Evolutionary conservation across 2,329 filamentous ascomycete species (phyloP).

Genomic region (Graphium sp.): DNA sequence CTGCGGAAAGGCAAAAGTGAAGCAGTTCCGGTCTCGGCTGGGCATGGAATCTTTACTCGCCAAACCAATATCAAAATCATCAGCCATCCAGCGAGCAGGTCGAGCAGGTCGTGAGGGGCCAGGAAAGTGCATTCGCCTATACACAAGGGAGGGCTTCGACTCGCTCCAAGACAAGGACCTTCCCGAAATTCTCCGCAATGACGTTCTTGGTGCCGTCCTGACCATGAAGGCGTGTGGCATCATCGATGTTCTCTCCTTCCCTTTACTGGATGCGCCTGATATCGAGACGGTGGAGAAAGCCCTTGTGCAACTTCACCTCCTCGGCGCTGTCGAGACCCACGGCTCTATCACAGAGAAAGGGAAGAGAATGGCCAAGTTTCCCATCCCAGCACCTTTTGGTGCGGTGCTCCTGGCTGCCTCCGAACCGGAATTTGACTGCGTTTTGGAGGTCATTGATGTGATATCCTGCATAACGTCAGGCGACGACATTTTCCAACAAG

Average conservation of each 20-base stretch:
- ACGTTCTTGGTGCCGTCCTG: conserved; percentile 70
- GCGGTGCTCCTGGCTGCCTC: conserved; percentile 71
- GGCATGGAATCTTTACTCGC: conserved; percentile 82
- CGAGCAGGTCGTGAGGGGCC: conserved; percentile 85
- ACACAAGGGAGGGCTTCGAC: conserved; percentile 64
- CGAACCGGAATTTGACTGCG: conserved; percentile 50
- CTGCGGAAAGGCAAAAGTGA: conserved; percentile 84
- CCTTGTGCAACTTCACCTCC: conserved; percentile 59
- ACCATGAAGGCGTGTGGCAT: conserved; percentile 91
- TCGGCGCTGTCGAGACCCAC: conserved; percentile 57
- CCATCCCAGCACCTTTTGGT: conserved; percentile 65
- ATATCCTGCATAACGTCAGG: conserved; percentile 47
- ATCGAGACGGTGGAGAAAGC: conserved; percentile 67
- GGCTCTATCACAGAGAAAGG: conserved; percentile 62
- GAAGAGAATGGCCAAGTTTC: conserved; percentile 63
- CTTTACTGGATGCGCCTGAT: conserved; percentile 69
- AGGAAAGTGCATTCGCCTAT: conserved; percentile 79
- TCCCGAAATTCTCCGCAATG: conserved; percentile 82
- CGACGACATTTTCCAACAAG: conserved; percentile 44
- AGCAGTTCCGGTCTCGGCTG: conserved; percentile 70
- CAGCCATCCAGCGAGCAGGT: conserved; percentile 79
- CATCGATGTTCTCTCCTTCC: conserved; percentile 65
- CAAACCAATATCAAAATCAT: conserved; percentile 84
- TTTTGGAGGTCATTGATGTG: conserved; percentile 75
- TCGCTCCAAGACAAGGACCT: conserved; percentile 55